phyloP scores from a whole-genome alignment of 192 early-diverging fungal genomes.

The Backusella macrospora region DNA sequence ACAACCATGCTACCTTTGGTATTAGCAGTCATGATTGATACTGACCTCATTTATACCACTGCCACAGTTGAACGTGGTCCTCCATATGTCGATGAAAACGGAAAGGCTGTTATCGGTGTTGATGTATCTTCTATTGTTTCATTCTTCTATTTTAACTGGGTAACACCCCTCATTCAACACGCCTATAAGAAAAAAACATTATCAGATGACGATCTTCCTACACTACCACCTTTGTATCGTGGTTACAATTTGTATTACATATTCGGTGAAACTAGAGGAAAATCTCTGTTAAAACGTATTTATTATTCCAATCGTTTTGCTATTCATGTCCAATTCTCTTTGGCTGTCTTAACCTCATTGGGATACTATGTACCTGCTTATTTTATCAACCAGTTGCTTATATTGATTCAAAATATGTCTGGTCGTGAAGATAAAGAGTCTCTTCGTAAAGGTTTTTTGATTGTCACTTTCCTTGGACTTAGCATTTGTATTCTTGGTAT shows the following conservation, averaged over 20 bases:
- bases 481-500: constrained; percentile 53
- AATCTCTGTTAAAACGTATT: constrained; percentile 11
- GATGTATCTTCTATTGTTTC: constrained; percentile 38
- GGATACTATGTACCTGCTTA: constrained; percentile 28
- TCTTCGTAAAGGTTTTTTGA: constrained; percentile 59
- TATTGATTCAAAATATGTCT: constrained; percentile 23
- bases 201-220: constrained; percentile 43
- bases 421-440: constrained; percentile 3
- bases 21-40: constrained; percentile 3
- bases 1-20: background rate
- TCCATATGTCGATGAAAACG: constrained; percentile 24
- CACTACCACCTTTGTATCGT: constrained; percentile 34
- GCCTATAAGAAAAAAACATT: constrained; percentile 41
- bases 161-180: constrained; percentile 37
- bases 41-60: constrained; percentile 28
- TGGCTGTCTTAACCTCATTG: constrained; percentile 9
- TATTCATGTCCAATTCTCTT: background rate
- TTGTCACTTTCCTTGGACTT: constrained; percentile 56
- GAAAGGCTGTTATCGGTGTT: background rate
- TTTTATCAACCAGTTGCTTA: constrained; percentile 37
- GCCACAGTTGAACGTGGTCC: constrained; percentile 16
- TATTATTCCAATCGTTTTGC: background rate
- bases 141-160: constrained; percentile 46
- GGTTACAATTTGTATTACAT: constrained; percentile 42
- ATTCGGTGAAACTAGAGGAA: constrained; percentile 31